Conservation (phyloP, 2,329 filamentous ascomycete genomes). For the Penicillium aurantiogriseum region DNA sequence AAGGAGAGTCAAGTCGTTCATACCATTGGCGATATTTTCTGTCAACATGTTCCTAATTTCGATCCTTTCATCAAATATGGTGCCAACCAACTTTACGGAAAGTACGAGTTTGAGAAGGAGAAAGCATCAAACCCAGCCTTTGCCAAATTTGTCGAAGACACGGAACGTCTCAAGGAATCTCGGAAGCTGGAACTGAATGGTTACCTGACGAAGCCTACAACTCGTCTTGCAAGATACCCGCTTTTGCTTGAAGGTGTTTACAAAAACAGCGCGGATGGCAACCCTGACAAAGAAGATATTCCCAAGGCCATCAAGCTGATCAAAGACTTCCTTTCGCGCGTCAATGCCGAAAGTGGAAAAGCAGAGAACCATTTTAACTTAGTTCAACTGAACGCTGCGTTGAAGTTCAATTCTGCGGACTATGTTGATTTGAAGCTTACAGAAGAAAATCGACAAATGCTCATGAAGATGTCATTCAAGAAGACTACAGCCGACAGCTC, state of each 20-base stretch:
- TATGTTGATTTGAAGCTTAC: slow-evolving; percentile 92
- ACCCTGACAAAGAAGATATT: slow-evolving; percentile 85
- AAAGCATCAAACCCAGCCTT: slow-evolving; percentile 82
- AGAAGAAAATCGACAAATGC: slow-evolving; percentile 85
- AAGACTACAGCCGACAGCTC: slow-evolving; percentile 84
- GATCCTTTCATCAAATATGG: slow-evolving; percentile 96
- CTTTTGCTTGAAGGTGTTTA: slow-evolving; percentile 85
- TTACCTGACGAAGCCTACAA: slow-evolving; percentile 96
- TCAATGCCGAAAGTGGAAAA: slow-evolving; percentile 94
- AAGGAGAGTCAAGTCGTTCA: slow-evolving; percentile 86
- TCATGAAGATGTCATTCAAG: slow-evolving; percentile 93
- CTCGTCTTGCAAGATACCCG: slow-evolving; percentile 88
- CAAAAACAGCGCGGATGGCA: slow-evolving; percentile 87
- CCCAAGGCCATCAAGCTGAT: slow-evolving; percentile 86
- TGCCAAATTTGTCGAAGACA: slow-evolving; percentile 90
- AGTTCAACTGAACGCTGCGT: slow-evolving; percentile 82
- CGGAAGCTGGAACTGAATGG: slow-evolving; percentile 95
- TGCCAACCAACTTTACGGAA: slow-evolving; percentile 91
- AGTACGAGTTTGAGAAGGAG: slow-evolving; percentile 97
- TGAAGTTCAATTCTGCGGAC: slow-evolving; percentile 87
- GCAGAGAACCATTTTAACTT: slow-evolving; percentile 97
- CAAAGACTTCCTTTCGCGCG: slow-evolving; percentile 78
- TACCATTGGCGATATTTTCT: slow-evolving; percentile 89
- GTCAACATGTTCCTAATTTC: slow-evolving; percentile 88
- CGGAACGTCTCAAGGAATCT: slow-evolving; percentile 92